phyloP scores from a whole-genome alignment of 192 early-diverging fungal species.

The Coemansia sp. region DNA sequence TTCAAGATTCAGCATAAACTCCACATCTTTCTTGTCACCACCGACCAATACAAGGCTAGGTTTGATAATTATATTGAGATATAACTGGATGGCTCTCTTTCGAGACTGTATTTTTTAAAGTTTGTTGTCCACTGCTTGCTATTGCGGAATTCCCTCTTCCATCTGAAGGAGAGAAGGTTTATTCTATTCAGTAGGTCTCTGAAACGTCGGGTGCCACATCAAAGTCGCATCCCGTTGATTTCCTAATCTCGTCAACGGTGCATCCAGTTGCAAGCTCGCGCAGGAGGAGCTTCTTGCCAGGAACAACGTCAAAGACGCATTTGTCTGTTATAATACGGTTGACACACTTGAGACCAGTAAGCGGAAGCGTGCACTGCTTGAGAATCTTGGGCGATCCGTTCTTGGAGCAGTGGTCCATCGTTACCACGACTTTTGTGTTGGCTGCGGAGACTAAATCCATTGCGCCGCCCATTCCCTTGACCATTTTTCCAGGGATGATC shows the following conservation, averaged over 20 bases:
- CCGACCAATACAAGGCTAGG: no score
- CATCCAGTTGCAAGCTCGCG: slow-evolving; percentile 63
- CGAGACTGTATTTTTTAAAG: no score
- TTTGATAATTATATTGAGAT: no score
- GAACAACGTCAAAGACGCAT: slow-evolving; percentile 68
- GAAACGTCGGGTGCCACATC: slow-evolving; percentile 41
- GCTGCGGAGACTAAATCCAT: slow-evolving; percentile 75
- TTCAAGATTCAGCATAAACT: no score
- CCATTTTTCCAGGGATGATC: slow-evolving; percentile 81
- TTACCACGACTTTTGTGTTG: slow-evolving; percentile 69
- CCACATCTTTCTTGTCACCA: no score
- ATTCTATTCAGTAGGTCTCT: slow-evolving; percentile 19
- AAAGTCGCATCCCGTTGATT: slow-evolving; percentile 59
- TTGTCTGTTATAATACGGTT: slow-evolving; percentile 66
- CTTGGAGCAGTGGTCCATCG: slow-evolving; percentile 63
- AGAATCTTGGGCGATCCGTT: slow-evolving; percentile 72
- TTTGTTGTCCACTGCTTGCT: no score
- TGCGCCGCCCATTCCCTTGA: slow-evolving; percentile 80
- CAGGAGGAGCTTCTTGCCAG: slow-evolving; percentile 50
- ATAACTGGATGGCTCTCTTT: no score
- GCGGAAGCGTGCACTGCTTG: slow-evolving; percentile 65
- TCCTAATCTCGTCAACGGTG: slow-evolving; percentile 61
- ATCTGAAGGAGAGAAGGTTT: background rate
- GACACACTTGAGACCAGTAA: slow-evolving; percentile 69
- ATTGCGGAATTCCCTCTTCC: no score